Evolutionary conservation across 2,329 filamentous ascomycete genomes (phyloP).

Genomic region (Colletotrichum coccodes): DNA sequence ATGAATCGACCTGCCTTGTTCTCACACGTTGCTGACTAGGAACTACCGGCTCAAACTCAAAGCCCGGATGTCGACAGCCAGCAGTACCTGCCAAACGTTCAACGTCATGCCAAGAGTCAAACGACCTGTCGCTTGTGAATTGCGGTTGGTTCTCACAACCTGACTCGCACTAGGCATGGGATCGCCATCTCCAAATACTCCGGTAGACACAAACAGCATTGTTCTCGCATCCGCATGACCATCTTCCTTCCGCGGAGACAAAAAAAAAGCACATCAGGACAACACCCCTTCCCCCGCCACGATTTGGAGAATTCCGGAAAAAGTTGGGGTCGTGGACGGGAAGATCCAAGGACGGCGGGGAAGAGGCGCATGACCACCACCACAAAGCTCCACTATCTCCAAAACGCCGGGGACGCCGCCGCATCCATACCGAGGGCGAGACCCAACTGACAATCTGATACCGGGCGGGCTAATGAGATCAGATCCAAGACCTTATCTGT

Average conservation of each 20-base stretch:
- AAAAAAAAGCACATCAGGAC: not conserved
- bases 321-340: not conserved
- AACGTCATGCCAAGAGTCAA: not conserved
- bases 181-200: not conserved
- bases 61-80: no score
- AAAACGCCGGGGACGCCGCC: not conserved
- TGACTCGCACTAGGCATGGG: not conserved
- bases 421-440: not conserved
- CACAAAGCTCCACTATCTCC: not conserved
- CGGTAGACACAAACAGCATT: not conserved
- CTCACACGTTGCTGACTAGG: no score
- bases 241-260: not conserved
- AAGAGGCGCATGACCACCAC: not conserved
- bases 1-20: no score
- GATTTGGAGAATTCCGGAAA: not conserved
- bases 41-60: no score
- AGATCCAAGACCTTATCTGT: constrained; percentile 5
- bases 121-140: not conserved
- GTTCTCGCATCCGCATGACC: not conserved
- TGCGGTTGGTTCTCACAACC: not conserved
- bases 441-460: not conserved
- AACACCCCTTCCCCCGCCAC: no score
- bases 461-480: not conserved
- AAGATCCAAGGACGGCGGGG: not conserved
- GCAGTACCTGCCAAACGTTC: not conserved